A percentile compares a stretch with the other conserved stretches of the same genome.
Evolutionary conservation across 441 rosid genomes (phyloP).

Genomic region (Hypseocharis bilobata): DNA sequence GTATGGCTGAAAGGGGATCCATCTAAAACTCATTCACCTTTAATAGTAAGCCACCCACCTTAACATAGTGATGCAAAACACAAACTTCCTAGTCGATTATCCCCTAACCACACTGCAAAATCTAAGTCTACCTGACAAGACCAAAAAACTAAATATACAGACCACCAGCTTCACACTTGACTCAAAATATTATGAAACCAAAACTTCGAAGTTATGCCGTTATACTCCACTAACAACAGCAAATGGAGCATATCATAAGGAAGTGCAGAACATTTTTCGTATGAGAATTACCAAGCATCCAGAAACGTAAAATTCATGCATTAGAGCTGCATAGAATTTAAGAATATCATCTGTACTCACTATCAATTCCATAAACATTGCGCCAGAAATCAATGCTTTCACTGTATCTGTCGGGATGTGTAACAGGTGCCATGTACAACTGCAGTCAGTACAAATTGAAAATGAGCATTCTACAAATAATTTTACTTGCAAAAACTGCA

Average conservation of each 20-base stretch:
- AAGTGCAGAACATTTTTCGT: slow-evolving; percentile 9
- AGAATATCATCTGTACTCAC: slow-evolving; percentile 46
- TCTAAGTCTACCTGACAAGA: not conserved
- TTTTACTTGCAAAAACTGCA: not conserved
- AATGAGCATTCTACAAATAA: slow-evolving; percentile 23
- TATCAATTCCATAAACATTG: slow-evolving; percentile 91
- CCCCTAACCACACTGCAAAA: not conserved
- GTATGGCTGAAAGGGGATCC: not conserved
- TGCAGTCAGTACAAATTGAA: slow-evolving; percentile 32
- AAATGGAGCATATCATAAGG: not conserved
- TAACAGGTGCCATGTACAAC: slow-evolving; percentile 92
- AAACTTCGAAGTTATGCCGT: no score
- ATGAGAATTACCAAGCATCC: not conserved
- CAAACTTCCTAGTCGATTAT: not conserved
- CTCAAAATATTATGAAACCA: no score
- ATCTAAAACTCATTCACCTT: not conserved
- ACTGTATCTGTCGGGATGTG: slow-evolving; percentile 82
- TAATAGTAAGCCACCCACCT: not conserved
- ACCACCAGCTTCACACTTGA: not conserved
- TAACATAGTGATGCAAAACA: not conserved
- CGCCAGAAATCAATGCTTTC: slow-evolving; percentile 94
- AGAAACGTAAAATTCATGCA: not conserved
- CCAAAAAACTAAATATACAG: not conserved
- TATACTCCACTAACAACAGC: no score
- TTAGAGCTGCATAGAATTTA: slow-evolving; percentile 4